Conservation (phyloP, 208 protist species). For the Leptomonas seymouri region DNA sequence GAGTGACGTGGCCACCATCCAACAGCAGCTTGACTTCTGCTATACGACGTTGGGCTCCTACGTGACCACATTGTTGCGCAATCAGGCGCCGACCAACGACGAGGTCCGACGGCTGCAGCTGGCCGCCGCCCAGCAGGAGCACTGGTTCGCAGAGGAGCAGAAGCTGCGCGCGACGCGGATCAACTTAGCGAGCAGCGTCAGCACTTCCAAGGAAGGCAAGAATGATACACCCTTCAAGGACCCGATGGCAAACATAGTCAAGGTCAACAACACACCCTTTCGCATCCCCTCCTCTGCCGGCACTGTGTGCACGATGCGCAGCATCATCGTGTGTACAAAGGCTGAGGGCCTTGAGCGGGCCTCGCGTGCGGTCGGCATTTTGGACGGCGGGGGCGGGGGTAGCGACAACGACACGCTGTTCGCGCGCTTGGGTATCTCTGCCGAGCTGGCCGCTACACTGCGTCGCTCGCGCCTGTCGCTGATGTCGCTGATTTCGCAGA, state of each 20-base stretch:
- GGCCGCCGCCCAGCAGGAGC: constrained; percentile 58
- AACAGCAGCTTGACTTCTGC: constrained; percentile 58
- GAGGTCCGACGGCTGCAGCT: constrained; percentile 74
- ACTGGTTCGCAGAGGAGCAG: constrained; percentile 64
- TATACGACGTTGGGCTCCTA: constrained; percentile 57
- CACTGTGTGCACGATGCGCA: constrained; percentile 51
- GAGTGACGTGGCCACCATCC: constrained; percentile 48
- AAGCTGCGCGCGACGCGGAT: constrained; percentile 21
- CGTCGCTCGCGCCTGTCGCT: constrained; percentile 46
- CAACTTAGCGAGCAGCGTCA: constrained; percentile 20
- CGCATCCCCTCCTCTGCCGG: constrained; percentile 32
- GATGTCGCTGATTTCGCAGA: constrained; percentile 65
- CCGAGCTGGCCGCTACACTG: constrained; percentile 35
- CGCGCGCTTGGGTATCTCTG: constrained; percentile 25
- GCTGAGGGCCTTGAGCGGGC: constrained; percentile 62
- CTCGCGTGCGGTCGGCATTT: constrained; percentile 33
- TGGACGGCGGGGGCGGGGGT: constrained; percentile 13
- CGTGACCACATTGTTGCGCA: constrained; percentile 52
- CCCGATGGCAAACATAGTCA: constrained; percentile 29
- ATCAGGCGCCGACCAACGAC: constrained; percentile 66
- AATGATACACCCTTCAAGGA: constrained; percentile 24
- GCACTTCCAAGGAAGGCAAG: neutral
- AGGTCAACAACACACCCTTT: constrained; percentile 35
- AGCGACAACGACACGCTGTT: constrained; percentile 43
- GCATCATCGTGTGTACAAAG: constrained; percentile 78